These are phyloP conservation scores for Purshia tridentata DNA, from an alignment of 306 rosid genomes.

Conservation along the genomic window DNA sequence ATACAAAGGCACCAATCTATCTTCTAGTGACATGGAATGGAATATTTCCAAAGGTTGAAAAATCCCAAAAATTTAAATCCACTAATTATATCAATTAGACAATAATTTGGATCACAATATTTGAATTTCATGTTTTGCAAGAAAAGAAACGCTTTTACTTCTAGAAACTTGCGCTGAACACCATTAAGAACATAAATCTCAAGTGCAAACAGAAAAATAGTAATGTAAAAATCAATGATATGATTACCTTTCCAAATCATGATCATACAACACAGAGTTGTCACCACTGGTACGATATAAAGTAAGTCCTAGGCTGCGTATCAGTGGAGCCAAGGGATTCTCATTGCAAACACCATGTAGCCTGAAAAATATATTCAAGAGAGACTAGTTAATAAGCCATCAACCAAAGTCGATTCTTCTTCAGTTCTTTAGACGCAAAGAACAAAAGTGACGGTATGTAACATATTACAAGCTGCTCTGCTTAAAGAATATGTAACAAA, in stretches of 20 bases:
- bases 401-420: background rate
- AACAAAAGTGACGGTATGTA: background rate
- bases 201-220: background rate
- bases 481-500: background rate
- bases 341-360: constrained; percentile 85
- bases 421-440: background rate
- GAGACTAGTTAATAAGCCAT: constrained; percentile 4
- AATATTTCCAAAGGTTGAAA: background rate
- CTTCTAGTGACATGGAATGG: background rate
- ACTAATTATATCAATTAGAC: background rate
- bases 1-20: background rate
- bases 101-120: background rate
- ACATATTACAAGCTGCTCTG: background rate
- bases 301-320: constrained; percentile 66
- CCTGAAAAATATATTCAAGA: constrained; percentile 43
- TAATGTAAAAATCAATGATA: background rate
- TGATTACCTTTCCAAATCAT: constrained; percentile 83
- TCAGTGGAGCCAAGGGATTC: constrained; percentile 88
- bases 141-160: background rate
- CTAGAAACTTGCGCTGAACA: background rate
- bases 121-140: background rate
- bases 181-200: background rate
- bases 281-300: constrained; percentile 87
- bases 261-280: constrained; percentile 84
- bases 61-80: background rate